These are phyloP conservation scores for Monosporascus sp. DNA, from an alignment of 2,329 filamentous ascomycete species.

Conservation along the genomic window DNA sequence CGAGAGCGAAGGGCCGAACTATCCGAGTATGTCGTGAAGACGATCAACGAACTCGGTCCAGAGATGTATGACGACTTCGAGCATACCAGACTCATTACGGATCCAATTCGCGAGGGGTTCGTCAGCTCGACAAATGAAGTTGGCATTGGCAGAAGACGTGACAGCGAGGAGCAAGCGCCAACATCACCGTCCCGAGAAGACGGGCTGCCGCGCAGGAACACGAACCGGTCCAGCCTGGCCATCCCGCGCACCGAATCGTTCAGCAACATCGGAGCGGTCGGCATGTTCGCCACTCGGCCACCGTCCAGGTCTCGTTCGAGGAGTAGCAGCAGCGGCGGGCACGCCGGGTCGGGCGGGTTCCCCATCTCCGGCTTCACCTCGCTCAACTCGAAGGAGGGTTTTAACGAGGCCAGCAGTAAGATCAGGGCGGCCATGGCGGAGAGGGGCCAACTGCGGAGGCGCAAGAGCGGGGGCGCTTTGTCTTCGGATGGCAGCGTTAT, in stretches of 20 bases:
- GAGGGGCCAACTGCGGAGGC: slow-evolving; percentile 57
- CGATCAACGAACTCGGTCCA: slow-evolving; percentile 92
- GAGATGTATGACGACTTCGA: slow-evolving; percentile 98
- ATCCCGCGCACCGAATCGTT: slow-evolving; percentile 88
- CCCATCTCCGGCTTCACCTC: slow-evolving; percentile 65
- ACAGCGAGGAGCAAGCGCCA: slow-evolving; percentile 16
- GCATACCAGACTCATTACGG: slow-evolving; percentile 62
- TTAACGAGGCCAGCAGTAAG: slow-evolving; percentile 78
- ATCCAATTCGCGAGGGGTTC: slow-evolving; percentile 36
- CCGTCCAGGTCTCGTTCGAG: slow-evolving; percentile 65
- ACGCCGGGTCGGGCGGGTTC: slow-evolving; percentile 56
- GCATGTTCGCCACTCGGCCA: slow-evolving; percentile 84
- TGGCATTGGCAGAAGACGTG: slow-evolving; percentile 15
- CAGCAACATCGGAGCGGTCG: slow-evolving; percentile 79
- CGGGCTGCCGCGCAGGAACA: slow-evolving; percentile 42
- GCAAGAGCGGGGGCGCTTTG: slow-evolving; percentile 36
- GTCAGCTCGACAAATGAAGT: slow-evolving; percentile 25
- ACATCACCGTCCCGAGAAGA: slow-evolving; percentile 16
- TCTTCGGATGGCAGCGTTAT: slow-evolving; percentile 14
- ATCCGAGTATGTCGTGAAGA: slow-evolving; percentile 75
- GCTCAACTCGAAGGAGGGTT: slow-evolving; percentile 61
- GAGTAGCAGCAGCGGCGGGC: slow-evolving; percentile 43
- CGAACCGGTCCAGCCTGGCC: slow-evolving; percentile 46
- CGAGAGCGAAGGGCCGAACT: slow-evolving; percentile 67
- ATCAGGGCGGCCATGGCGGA: slow-evolving; percentile 82